A percentile compares a stretch with the other conserved stretches of the same genome.
Evolutionary conservation across 2,329 filamentous ascomycete species (phyloP).

Genomic region (Epicoccum nigrum): DNA sequence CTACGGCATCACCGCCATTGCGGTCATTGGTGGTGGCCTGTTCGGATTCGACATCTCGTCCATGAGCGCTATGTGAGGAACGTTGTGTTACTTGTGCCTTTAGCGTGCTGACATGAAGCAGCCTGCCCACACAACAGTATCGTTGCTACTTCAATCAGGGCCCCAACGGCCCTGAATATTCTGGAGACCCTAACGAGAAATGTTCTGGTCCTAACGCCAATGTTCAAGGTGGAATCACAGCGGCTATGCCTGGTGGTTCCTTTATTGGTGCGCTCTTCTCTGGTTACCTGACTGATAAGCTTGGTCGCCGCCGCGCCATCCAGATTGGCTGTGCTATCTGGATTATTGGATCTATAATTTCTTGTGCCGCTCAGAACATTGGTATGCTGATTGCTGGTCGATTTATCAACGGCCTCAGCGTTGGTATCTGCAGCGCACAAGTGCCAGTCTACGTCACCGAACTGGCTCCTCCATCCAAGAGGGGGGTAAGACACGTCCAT

Average conservation of each 20-base stretch:
- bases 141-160: slow-evolving; percentile 72
- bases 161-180: slow-evolving; percentile 39
- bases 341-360: slow-evolving; percentile 66
- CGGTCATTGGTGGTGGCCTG: slow-evolving; percentile 69
- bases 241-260: slow-evolving; percentile 73
- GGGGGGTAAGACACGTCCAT: too few relatives aligned
- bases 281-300: slow-evolving; percentile 63
- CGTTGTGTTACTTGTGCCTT: not conserved
- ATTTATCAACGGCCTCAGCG: slow-evolving; percentile 72
- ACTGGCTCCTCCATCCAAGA: slow-evolving; percentile 62
- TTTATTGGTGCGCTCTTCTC: slow-evolving; percentile 68
- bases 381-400: slow-evolving; percentile 75
- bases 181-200: slow-evolving; percentile 45
- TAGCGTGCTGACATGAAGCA: slow-evolving; percentile 22
- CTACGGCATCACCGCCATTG: slow-evolving; percentile 63
- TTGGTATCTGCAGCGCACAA: slow-evolving; percentile 74
- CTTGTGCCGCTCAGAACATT: slow-evolving; percentile 68
- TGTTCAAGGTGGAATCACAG: slow-evolving; percentile 71
- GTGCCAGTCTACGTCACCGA: slow-evolving; percentile 74
- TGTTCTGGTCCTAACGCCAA: slow-evolving; percentile 60
- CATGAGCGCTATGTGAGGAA: slow-evolving; percentile 62
- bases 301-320: slow-evolving; percentile 61
- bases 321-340: slow-evolving; percentile 60
- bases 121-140: slow-evolving; percentile 70
- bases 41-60: slow-evolving; percentile 82